Percentiles rank a stretch among this genome's conserved stretches.
These are phyloP conservation scores for Smallanthus sonchifolius DNA, from an alignment of 129 eudicot species.

Conservation along the genomic window DNA sequence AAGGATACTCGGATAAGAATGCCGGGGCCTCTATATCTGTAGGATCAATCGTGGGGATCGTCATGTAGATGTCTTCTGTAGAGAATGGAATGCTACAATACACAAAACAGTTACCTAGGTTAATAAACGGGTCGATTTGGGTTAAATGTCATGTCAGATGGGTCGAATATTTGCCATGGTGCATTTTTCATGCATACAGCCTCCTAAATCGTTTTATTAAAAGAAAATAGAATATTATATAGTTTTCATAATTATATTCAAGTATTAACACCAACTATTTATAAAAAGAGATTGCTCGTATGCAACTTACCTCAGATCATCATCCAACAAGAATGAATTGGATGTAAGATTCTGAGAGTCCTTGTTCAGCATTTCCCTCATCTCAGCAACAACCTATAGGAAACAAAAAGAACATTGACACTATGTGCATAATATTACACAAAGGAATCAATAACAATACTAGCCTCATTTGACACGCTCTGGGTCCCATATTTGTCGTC, in stretches of 20 bases:
- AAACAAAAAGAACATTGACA: conserved; percentile 33
- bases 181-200: not conserved
- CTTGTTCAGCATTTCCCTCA: conserved; percentile 87
- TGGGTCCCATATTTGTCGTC: conserved; percentile 99
- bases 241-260: not conserved
- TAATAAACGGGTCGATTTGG: not conserved
- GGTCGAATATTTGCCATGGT: not conserved
- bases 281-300: not conserved
- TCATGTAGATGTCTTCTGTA: conserved; percentile 89
- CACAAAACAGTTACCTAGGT: not conserved
- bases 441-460: not conserved
- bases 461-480: conserved; percentile 94
- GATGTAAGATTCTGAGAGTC: conserved; percentile 87
- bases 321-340: conserved; percentile 93
- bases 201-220: not conserved
- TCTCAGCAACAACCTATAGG: conserved; percentile 84
- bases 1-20: conserved; percentile 63
- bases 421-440: not conserved
- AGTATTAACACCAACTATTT: not conserved
- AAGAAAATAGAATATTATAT: not conserved
- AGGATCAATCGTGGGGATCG: conserved; percentile 83
- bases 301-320: conserved; percentile 77
- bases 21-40: conserved; percentile 63
- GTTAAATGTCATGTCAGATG: too few relatives aligned
- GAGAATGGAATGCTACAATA: conserved; percentile 88